Base-by-base conservation (phyloP, 106 monocot genomes). In the Apostasia shenzhenica region DNA sequence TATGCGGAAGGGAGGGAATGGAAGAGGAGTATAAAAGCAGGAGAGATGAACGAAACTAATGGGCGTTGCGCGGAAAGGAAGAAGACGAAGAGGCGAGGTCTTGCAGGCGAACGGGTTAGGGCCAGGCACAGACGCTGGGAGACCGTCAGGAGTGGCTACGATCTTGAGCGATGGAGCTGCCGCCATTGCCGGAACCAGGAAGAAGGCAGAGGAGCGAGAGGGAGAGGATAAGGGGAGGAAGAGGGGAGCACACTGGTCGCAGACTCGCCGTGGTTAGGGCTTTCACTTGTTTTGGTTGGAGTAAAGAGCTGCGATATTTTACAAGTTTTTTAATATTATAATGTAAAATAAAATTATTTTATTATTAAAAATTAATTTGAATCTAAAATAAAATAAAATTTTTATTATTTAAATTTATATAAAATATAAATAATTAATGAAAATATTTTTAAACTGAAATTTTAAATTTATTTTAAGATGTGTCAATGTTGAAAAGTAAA, bases 11-110 rank as follows among this genome's bases (percentile, higher is more conserved):
- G 73, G 1, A 13, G 54, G 54, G 43, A 52, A 46, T n/a, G 44
- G 47, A 68, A 14, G 60, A 48, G 52, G 60, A 51, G 47, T 49
- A 46, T 52, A 63, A 66, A 59, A 63, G 61, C 1, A 55, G 53
- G 57, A 59, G 58, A 54, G 11, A 60, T 45, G 57, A 13, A 54
- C 5, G 53, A 69, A 26, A 49, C 43, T 9, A 9, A 44, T 38
- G 67, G 70, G 66, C 47, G 50, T 13, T 52, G 66, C 8, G 52
- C 46, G 54, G 77, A 77, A 51, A 49, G 65, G 64, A 45, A 72
- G 39, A 54, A 52, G 41, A 37, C 63, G 67, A 11, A 47, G 45
- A 3, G 71, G 55, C 14, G 69, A 10, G 10, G 75, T 26, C 5
- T 53, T 59, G 41, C 60, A 61, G 69, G 56, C 7, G 61, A 61